Evolutionary conservation across 139 green algal species (phyloP), one percentile per base, ranked within the genome.

Genomic region (Axilococcus clingmanii): DNA sequence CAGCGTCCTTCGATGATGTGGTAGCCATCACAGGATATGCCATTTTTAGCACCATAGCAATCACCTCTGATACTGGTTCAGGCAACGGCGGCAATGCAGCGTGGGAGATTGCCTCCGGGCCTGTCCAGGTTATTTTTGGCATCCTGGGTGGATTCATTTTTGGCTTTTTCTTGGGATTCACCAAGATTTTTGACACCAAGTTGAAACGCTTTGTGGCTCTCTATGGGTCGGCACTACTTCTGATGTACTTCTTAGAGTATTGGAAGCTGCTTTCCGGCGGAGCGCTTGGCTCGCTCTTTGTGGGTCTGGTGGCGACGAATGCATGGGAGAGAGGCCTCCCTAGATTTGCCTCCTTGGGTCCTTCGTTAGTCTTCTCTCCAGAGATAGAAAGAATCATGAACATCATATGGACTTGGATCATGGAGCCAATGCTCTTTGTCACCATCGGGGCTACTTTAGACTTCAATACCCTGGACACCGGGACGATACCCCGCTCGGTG

Each of bases 1-100:
- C 82, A 4, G 81, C 85, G 8, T 83, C 71, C 40, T 90, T 94
- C 55, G 83, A 93, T 57, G 85, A 94, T 59, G 72, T 90, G 19
- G 55, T 93, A 7, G 85, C 83, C 34, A 88, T 94, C 60, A 84
- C 74, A n/a, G 82, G 80, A 28, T 88, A 81, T 72, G 72, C 64
- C 23, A 73, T 91, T 23, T 89, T 87, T 66, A 81, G 72, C 40
- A 79, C 75, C 29, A 62, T 93, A 14, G 78, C 78, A 24, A 75
- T 82, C 41, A 42, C 33, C 6, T 35, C 48, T 7, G 27, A 34
- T 8, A 35, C 46, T 22, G 19, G 22, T 22, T 22, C n/a, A 1
- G 17, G 8, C 20, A 17, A 65, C 23, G 32, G 47, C 12, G 37
- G 22, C 11, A 40, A 57, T 32, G 31, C 29, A 20, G 56, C 56